Percentiles rank a stretch among this genome's conserved stretches.
These are phyloP conservation scores for Terfezia claveryi DNA, from an alignment of 495 filamentous ascomycete genomes.

Conservation along the genomic window DNA sequence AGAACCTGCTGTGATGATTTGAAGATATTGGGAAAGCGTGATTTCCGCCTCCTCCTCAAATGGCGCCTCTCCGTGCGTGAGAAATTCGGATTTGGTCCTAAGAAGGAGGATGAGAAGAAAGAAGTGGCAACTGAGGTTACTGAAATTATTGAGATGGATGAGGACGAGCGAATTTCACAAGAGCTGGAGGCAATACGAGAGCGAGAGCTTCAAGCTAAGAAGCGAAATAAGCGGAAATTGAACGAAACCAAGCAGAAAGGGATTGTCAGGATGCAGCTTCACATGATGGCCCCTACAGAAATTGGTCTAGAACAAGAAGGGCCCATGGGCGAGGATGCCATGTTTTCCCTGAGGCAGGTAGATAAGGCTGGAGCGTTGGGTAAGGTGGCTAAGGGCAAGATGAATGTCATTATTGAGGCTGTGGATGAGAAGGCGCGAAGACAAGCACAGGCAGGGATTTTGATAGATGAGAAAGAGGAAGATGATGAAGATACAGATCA, in stretches of 20 bases:
- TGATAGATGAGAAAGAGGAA: conserved; percentile 30
- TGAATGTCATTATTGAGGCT: conserved; percentile 35
- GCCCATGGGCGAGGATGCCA: conserved; percentile 48
- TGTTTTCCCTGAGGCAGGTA: conserved; percentile 61
- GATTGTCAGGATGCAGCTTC: conserved; percentile 79
- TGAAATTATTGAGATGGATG: conserved; percentile 71
- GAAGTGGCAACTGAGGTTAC: conserved; percentile 25
- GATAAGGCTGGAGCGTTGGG: conserved; percentile 50
- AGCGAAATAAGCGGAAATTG: conserved; percentile 56
- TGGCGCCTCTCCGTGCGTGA: conserved; percentile 85
- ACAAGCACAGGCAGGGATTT: conserved; percentile 37
- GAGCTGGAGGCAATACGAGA: conserved; percentile 63
- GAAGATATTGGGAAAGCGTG: conserved; percentile 75
- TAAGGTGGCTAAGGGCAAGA: conserved; percentile 55
- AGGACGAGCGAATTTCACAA: conserved; percentile 73
- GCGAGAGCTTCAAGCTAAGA: conserved; percentile 47
- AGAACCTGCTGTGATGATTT: conserved; percentile 67
- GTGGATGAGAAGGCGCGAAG: conserved; percentile 30
- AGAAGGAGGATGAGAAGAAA: conserved; percentile 34
- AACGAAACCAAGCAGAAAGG: conserved; percentile 83
- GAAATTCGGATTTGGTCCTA: conserved; percentile 57
- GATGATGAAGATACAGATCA: conserved; percentile 46
- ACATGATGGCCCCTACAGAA: conserved; percentile 90
- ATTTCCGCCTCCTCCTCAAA: conserved; percentile 78
- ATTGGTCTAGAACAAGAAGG: conserved; percentile 86